Evolutionary conservation across 768 basidiomycete species (phyloP).

Genomic region (Epithele typhae): DNA sequence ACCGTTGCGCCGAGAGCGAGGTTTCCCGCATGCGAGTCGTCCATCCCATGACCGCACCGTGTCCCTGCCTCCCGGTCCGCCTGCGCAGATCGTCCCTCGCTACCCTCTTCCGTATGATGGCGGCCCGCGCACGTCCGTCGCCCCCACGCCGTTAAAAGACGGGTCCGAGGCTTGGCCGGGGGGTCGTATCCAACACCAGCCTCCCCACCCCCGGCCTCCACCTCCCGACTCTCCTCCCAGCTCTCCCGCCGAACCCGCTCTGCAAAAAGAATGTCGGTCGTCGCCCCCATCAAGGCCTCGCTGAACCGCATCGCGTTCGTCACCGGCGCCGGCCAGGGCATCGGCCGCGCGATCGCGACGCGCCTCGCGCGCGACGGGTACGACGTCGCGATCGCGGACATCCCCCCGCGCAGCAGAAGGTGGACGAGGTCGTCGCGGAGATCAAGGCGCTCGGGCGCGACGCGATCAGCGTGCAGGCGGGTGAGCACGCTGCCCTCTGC

Average conservation of each 20-base stretch:
- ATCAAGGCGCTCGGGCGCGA: constrained; percentile 28
- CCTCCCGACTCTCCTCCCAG: too few species aligned
- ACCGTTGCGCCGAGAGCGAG: too few species aligned
- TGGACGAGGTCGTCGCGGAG: constrained; percentile 23
- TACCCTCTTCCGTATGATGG: not conserved
- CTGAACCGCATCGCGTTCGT: constrained; percentile 35
- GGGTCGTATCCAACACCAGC: too few species aligned
- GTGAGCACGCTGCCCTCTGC: too few species aligned
- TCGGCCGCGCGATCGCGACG: constrained; percentile 43
- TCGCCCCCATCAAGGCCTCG: constrained; percentile 25
- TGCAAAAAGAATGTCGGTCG: constrained; percentile 6
- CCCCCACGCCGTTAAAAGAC: not conserved
- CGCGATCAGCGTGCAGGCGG: constrained; percentile 25
- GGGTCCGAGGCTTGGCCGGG: not conserved
- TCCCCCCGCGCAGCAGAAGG: constrained; percentile 25
- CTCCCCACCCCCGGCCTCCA: too few species aligned
- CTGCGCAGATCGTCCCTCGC: not conserved
- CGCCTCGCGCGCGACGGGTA: constrained; percentile 45
- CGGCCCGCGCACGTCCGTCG: not conserved
- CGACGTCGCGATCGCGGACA: constrained; percentile 44
- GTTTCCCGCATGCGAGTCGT: not conserved
- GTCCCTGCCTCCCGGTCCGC: not conserved
- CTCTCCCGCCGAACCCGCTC: too few species aligned
- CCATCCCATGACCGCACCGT: not conserved
- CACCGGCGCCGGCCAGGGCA: constrained; percentile 43